Evolutionary conservation across 495 filamentous ascomycete genomes (phyloP), one percentile per base, ranked within the genome.

Genomic region (Alectoria sarmentosa): DNA sequence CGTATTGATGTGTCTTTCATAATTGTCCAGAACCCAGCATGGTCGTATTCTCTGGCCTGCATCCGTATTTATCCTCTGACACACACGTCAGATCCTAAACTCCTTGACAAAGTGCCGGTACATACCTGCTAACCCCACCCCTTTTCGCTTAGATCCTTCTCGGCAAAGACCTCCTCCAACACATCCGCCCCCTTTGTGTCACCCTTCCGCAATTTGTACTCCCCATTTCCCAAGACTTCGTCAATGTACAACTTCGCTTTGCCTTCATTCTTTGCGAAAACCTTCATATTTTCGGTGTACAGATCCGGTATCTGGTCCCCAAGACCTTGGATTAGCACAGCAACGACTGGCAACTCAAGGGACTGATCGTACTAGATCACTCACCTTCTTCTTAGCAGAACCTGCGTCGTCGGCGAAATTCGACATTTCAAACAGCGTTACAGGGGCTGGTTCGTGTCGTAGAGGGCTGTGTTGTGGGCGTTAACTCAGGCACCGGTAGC

Each of bases 171-270:
- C 1, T 11, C 3, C 10, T n/a, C 1, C n/a, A 48, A 1, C 44
- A 48, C 44, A 19, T 13, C n/a, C n/a, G 1, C n/a, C 21, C 44
- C 44, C n/a, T 26, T 23, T 5, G 4, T 23, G 1, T 48, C n/a
- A 23, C 7, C 21, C 44, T 13, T n/a, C 3, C 44, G 44, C 10
- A 48, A 9, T 2, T 7, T 48, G 44, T 23, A 23, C 0, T 1
- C 1, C 21, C n/a, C 2, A 0, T 23, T n/a, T n/a, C n/a, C 1
- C 21, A 23, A n/a, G 0, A 23, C 44, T 2, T n/a, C 44, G 0
- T 48, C 44, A 19, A 48, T 23, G 21, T 23, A 48, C 21, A 48
- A 10, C 4, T 6, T 48, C 1, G 21, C 21, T 1, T 23, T 4
- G 44, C 44, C 44, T 9, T 48, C 44, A 2, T 48, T 5, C 21